phyloP scores from a whole-genome alignment of 352 stramenopile species.

The Sclerospora graminicola region DNA sequence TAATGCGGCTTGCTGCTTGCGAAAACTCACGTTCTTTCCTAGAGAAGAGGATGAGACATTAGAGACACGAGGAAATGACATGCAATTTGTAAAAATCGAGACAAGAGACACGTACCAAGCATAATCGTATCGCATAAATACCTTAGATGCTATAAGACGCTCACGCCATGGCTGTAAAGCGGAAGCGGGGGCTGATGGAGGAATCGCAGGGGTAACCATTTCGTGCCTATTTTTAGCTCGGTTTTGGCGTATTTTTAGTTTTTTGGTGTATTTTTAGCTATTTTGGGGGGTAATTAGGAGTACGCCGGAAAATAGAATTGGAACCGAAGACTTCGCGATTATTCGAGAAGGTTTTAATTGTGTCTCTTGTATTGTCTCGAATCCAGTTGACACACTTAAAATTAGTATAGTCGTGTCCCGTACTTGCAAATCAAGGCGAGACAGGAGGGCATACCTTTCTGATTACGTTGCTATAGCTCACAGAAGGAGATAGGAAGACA shows the following conservation, averaged over 20 bases:
- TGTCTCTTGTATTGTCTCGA: conserved; percentile 7
- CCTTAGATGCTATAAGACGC: conserved; percentile 32
- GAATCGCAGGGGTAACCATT: not conserved
- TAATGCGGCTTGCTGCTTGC: conserved; percentile 32
- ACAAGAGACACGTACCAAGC: conserved; percentile 36
- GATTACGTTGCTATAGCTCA: not conserved
- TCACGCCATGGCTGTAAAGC: conserved; percentile 29
- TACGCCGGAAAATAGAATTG: too few relatives aligned
- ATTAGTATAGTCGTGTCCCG: conserved; percentile 1
- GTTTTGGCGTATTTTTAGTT: too few relatives aligned
- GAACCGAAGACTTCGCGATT: conserved; percentile 7
- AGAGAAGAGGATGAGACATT: not conserved
- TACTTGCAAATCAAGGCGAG: conserved; percentile 4
- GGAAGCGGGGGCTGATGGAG: conserved; percentile 12
- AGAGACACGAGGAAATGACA: conserved; percentile 6
- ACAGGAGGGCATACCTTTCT: conserved; percentile 16
- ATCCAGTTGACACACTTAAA: not conserved
- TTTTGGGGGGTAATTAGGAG: too few relatives aligned
- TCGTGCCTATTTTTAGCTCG: not conserved
- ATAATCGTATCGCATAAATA: conserved; percentile 84
- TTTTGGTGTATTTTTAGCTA: too few relatives aligned
- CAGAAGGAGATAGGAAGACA: not conserved
- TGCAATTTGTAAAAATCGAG: conserved; percentile 2
- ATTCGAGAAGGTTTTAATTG: conserved; percentile 18
- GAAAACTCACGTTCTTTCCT: conserved; percentile 68